Percentiles rank a stretch among this genome's conserved stretches.
phyloP scores from a whole-genome alignment of 495 filamentous ascomycete species.

The Penicillium paxilli region DNA sequence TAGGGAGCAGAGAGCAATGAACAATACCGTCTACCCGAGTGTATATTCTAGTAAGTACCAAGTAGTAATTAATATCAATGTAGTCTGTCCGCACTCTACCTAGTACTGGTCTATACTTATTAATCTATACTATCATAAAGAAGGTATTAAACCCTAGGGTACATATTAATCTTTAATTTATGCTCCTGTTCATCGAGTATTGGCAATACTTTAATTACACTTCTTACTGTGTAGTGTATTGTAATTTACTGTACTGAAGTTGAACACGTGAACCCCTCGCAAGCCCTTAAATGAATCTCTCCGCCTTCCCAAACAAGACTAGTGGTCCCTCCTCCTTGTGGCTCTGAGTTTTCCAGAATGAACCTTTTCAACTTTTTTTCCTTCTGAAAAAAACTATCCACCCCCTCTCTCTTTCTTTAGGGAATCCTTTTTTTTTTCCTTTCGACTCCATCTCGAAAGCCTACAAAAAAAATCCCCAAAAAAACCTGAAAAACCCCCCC shows the following conservation, averaged over 20 bases:
- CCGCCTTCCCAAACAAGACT: conserved; percentile 18
- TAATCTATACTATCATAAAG: no score
- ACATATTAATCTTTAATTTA: no score
- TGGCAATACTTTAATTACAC: no score
- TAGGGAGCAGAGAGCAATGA: no score
- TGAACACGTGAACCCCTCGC: not conserved
- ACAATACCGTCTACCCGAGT: no score
- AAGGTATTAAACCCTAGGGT: no score
- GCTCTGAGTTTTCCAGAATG: conserved; percentile 41
- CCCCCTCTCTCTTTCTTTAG: conserved; percentile 45
- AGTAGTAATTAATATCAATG: no score
- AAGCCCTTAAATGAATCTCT: conserved; percentile 26
- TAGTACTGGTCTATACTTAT: no score
- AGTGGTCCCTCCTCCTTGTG: conserved; percentile 26
- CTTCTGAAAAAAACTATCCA: conserved; percentile 28
- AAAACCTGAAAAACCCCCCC: conserved; percentile 38
- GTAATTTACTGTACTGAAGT: not conserved
- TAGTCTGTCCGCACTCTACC: no score
- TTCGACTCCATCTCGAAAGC: conserved; percentile 47
- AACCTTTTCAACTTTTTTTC: conserved; percentile 42
- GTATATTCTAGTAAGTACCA: no score
- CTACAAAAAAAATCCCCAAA: conserved; percentile 44
- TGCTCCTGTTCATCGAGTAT: no score
- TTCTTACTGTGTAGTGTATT: no score
- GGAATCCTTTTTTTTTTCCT: conserved; percentile 38